Conservation (phyloP, 257 asterid species). For the Hygrophila difformis region DNA sequence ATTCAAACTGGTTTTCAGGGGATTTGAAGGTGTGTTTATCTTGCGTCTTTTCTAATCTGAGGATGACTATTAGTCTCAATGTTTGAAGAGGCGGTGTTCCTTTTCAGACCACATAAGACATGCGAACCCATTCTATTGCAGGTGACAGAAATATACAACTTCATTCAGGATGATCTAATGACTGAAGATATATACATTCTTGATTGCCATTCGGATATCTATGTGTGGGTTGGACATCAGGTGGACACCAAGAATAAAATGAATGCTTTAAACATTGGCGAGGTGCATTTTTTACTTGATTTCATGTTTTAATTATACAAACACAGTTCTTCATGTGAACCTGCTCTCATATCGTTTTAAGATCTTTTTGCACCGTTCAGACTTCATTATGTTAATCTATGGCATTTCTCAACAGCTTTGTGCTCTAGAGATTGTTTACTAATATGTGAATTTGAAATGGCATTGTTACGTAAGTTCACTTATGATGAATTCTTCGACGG, state of each 20-base stretch:
- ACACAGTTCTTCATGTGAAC: too few relatives aligned
- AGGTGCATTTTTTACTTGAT: conserved; percentile 39
- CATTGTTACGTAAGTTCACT: too few relatives aligned
- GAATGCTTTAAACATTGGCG: conserved; percentile 68
- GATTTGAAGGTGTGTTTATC: conserved; percentile 63
- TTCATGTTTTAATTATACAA: conserved; percentile 6
- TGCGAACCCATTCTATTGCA: conserved; percentile 25
- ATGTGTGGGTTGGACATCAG: conserved; percentile 87
- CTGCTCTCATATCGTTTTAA: too few relatives aligned
- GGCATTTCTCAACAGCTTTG: too few relatives aligned
- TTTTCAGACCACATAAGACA: too few relatives aligned
- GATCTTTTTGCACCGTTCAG: too few relatives aligned
- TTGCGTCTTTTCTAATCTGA: conserved; percentile 7
- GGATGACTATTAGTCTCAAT: neutral
- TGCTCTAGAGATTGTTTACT: too few relatives aligned
- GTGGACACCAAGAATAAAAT: conserved; percentile 62
- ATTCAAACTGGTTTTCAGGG: conserved; percentile 53
- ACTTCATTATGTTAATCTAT: too few relatives aligned
- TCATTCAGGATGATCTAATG: conserved; percentile 91
- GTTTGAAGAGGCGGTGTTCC: neutral
- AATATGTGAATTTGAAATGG: too few relatives aligned
- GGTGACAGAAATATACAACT: conserved; percentile 89
- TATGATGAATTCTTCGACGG: too few relatives aligned
- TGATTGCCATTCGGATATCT: conserved; percentile 81
- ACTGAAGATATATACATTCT: conserved; percentile 89